A percentile compares a stretch with the other conserved stretches of the same genome.
These are phyloP conservation scores for Emergomyces africanus DNA, from an alignment of 2,329 filamentous ascomycete species.

Conservation along the genomic window DNA sequence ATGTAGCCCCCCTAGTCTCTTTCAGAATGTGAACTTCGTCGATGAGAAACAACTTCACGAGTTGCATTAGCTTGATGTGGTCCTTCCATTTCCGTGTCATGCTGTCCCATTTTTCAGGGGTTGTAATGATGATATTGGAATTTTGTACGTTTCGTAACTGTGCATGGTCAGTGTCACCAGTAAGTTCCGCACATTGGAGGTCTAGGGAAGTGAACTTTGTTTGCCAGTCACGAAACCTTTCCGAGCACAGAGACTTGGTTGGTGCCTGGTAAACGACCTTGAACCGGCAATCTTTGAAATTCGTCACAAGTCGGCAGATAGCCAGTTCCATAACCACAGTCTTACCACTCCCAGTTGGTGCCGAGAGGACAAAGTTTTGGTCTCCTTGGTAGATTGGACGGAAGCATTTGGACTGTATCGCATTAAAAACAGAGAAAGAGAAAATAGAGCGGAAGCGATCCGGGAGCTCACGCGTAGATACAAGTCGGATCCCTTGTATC, in stretches of 20 bases:
- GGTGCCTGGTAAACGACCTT: constrained; percentile 80
- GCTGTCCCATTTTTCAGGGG: constrained; percentile 85
- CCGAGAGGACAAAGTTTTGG: constrained; percentile 67
- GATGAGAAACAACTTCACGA: constrained; percentile 69
- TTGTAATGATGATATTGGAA: constrained; percentile 74
- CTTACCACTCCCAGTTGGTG: constrained; percentile 77
- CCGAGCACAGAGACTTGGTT: constrained; percentile 69
- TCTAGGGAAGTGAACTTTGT: constrained; percentile 57
- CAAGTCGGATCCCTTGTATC: constrained; percentile 47
- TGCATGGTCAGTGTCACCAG: constrained; percentile 60
- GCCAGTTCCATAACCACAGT: constrained; percentile 71
- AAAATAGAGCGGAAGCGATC: constrained; percentile 60
- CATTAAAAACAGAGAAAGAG: constrained; percentile 64
- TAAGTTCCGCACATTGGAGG: constrained; percentile 62
- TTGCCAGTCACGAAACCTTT: constrained; percentile 65
- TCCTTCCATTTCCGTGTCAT: constrained; percentile 81
- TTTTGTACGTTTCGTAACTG: constrained; percentile 57
- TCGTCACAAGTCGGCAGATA: constrained; percentile 57
- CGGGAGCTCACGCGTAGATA: constrained; percentile 49
- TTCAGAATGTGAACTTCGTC: constrained; percentile 83
- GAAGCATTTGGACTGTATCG: constrained; percentile 71
- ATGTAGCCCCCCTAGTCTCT: constrained; percentile 61
- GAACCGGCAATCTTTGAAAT: constrained; percentile 46
- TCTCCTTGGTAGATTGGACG: constrained; percentile 50
- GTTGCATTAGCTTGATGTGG: constrained; percentile 57